Percentiles rank a stretch among this genome's conserved stretches.
These are phyloP conservation scores for Trametes punicea DNA, from an alignment of 768 basidiomycete genomes.

Conservation along the genomic window DNA sequence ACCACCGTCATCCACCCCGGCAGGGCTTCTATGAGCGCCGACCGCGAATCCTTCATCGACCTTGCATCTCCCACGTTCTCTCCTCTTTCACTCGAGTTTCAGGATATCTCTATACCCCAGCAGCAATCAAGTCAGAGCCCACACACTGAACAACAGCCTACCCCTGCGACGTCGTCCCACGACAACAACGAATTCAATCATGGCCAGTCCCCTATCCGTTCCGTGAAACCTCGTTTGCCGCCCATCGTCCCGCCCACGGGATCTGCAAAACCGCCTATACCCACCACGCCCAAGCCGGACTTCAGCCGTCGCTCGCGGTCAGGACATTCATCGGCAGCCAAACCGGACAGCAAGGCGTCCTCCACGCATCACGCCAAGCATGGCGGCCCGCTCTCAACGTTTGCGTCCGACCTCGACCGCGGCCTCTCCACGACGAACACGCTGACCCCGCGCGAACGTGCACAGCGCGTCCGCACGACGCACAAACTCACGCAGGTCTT, in stretches of 20 bases:
- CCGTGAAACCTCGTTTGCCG: conserved; percentile 29
- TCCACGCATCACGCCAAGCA: neutral
- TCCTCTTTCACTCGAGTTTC: conserved; percentile 12
- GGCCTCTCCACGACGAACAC: conserved; percentile 57
- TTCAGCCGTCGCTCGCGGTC: conserved; percentile 36
- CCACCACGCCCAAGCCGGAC: conserved; percentile 44
- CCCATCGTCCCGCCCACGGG: conserved; percentile 30
- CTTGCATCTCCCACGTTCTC: conserved; percentile 36
- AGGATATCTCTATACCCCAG: conserved; percentile 12
- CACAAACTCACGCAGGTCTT: conserved; percentile 82
- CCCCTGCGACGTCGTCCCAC: neutral
- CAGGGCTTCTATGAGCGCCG: conserved; percentile 33
- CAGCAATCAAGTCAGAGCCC: neutral
- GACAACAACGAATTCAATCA: conserved; percentile 10
- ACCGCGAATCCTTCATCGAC: conserved; percentile 47
- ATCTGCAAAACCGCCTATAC: conserved; percentile 40
- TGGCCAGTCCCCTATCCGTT: conserved; percentile 15
- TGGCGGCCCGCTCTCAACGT: conserved; percentile 1
- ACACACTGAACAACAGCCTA: conserved; percentile 7
- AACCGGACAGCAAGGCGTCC: conserved; percentile 8
- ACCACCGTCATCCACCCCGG: conserved; percentile 5
- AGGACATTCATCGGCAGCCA: conserved; percentile 13
- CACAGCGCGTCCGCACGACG: conserved; percentile 67
- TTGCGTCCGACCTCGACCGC: conserved; percentile 12
- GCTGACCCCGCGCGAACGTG: conserved; percentile 60